Evolutionary conservation across 805 yeast species (phyloP).

Genomic region (Candida schatavii): DNA sequence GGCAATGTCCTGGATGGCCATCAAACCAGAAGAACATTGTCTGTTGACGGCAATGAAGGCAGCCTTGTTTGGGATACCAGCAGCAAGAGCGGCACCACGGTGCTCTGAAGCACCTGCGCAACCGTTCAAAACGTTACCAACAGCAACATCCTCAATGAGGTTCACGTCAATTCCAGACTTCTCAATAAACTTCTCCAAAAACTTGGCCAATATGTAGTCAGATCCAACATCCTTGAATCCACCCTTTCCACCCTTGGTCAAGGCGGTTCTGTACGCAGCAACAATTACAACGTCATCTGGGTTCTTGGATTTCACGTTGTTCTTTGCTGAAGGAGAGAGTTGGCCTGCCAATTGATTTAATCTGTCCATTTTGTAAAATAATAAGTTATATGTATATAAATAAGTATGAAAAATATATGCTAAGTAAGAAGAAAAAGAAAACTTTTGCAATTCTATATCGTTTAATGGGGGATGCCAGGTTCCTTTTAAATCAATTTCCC

Average conservation of each 20-base stretch:
- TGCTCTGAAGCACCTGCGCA: conserved; percentile 97
- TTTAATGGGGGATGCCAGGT: neutral
- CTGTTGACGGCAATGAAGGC: conserved; percentile 86
- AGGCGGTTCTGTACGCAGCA: conserved; percentile 86
- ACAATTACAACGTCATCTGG: conserved; percentile 91
- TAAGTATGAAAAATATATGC: too few relatives aligned
- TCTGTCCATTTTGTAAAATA: conserved; percentile 36
- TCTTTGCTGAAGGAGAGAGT: conserved; percentile 39
- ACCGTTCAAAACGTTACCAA: conserved; percentile 87
- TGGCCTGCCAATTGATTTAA: conserved; percentile 45
- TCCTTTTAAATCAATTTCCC: neutral
- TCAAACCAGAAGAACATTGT: conserved; percentile 92
- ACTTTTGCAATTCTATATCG: neutral
- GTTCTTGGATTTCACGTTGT: conserved; percentile 50
- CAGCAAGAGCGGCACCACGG: conserved; percentile 86
- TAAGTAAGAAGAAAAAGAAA: neutral
- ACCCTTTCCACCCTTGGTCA: conserved; percentile 86
- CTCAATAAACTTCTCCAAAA: conserved; percentile 60
- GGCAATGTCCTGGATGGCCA: conserved; percentile 87
- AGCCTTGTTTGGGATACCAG: conserved; percentile 79
- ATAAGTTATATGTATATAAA: neutral
- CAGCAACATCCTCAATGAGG: conserved; percentile 77
- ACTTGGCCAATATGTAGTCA: conserved; percentile 69
- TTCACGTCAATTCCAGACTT: conserved; percentile 46
- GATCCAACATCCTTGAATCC: conserved; percentile 77